These are phyloP conservation scores for Monosporozyma yasuniensis DNA, from an alignment of 805 yeast species.

Conservation along the genomic window DNA sequence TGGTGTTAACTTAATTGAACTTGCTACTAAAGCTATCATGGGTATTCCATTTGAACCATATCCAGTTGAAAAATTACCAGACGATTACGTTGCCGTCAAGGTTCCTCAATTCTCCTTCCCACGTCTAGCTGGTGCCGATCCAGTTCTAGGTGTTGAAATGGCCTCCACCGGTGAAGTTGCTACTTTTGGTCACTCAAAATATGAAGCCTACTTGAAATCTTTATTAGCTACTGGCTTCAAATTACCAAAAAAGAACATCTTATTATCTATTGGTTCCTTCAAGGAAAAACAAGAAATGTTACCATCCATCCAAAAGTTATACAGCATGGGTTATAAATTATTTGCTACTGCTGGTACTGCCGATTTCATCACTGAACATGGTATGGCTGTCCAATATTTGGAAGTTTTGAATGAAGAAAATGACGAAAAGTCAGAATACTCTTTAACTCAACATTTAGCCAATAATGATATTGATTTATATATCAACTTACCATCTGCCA, in stretches of 20 bases:
- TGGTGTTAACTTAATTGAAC: conserved; percentile 91
- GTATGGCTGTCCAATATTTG: conserved; percentile 86
- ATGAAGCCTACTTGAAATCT: conserved; percentile 94
- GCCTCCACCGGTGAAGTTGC: conserved; percentile 99
- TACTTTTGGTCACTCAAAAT: conserved; percentile 88
- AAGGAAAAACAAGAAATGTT: conserved; percentile 91
- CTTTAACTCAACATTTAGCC: conserved; percentile 92
- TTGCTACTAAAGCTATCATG: conserved; percentile 93
- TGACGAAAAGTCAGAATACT: conserved; percentile 84
- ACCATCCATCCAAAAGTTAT: conserved; percentile 74
- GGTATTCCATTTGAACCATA: conserved; percentile 83
- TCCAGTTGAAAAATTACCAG: conserved; percentile 82
- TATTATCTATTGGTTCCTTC: conserved; percentile 90
- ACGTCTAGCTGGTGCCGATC: conserved; percentile 95
- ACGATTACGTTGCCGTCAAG: conserved; percentile 89
- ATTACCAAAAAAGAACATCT: conserved; percentile 87
- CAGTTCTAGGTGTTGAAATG: conserved; percentile 97
- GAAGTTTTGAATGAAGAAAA: conserved; percentile 73
- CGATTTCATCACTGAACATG: conserved; percentile 92
- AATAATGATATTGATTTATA: conserved; percentile 93
- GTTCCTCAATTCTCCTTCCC: conserved; percentile 98
- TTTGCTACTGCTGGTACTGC: conserved; percentile 99
- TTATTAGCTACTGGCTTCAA: conserved; percentile 91
- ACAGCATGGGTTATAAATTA: conserved; percentile 77
- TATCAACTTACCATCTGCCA: conserved; percentile 92